Percentiles rank a stretch among this genome's conserved stretches.
phyloP scores from a whole-genome alignment of 2,329 filamentous ascomycete genomes.

The Acrocalymma vagum region DNA sequence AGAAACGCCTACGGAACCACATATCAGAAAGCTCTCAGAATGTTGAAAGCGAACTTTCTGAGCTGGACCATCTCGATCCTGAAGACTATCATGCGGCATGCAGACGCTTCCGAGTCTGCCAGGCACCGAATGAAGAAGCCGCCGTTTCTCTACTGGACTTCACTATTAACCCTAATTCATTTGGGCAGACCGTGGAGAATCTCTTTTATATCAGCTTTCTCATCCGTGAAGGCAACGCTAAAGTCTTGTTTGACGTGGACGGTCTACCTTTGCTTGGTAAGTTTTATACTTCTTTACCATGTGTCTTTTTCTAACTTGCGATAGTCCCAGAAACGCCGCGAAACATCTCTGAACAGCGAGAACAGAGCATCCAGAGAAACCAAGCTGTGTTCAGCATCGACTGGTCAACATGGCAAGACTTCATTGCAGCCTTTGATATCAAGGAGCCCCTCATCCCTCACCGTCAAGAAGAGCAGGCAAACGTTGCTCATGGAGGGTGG shows the following conservation, averaged over 20 bases:
- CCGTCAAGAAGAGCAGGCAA: slow-evolving; percentile 54
- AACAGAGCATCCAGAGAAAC: slow-evolving; percentile 64
- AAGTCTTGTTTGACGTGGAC: slow-evolving; percentile 75
- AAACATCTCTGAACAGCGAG: slow-evolving; percentile 62
- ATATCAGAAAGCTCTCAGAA: slow-evolving; percentile 47
- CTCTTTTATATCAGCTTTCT: slow-evolving; percentile 96
- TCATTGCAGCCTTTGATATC: slow-evolving; percentile 80
- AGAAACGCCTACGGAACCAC: slow-evolving; percentile 63
- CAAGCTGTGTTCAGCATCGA: slow-evolving; percentile 92
- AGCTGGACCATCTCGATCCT: slow-evolving; percentile 33
- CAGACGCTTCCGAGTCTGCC: slow-evolving; percentile 69
- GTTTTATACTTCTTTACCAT: slow-evolving; percentile 43
- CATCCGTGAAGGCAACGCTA: slow-evolving; percentile 83
- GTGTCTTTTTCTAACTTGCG: slow-evolving; percentile 6
- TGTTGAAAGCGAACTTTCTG: slow-evolving; percentile 50
- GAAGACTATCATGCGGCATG: slow-evolving; percentile 62
- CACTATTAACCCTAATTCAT: slow-evolving; percentile 87
- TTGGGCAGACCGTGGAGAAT: slow-evolving; percentile 95
- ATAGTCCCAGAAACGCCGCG: slow-evolving; percentile 56
- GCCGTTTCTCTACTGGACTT: slow-evolving; percentile 81
- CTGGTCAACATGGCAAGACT: slow-evolving; percentile 80
- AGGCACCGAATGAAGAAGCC: slow-evolving; percentile 65
- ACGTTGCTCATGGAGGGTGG: slow-evolving; percentile 34
- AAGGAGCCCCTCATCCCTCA: slow-evolving; percentile 86
- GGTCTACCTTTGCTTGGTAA: slow-evolving; percentile 82